These are phyloP conservation scores for Plasmodium vivax DNA, from an alignment of 169 alveolate species.

Conservation along the genomic window DNA sequence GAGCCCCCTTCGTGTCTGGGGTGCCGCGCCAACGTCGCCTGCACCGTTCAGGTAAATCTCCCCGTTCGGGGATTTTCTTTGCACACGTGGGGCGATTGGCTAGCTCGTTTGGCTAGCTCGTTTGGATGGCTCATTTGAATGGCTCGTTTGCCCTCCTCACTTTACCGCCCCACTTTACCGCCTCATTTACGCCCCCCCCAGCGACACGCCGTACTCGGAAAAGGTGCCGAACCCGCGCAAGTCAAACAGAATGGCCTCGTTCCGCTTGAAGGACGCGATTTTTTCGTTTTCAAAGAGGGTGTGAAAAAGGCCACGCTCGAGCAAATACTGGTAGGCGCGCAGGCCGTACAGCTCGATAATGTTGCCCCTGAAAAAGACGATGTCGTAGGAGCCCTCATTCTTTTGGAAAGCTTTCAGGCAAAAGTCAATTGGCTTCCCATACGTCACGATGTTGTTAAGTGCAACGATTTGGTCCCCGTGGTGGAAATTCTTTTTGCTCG, in stretches of 20 bases:
- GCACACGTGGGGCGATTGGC: neutral
- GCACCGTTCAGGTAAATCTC: neutral
- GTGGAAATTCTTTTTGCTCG: slow-evolving; percentile 66
- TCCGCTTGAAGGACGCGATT: slow-evolving; percentile 50
- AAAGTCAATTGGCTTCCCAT: slow-evolving; percentile 65
- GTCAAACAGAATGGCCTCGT: slow-evolving; percentile 58
- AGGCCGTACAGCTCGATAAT: slow-evolving; percentile 70
- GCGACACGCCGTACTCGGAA: slow-evolving; percentile 65
- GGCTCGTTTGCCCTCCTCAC: neutral
- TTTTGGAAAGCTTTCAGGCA: slow-evolving; percentile 69
- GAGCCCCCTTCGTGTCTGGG: neutral
- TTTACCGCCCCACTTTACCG: no score
- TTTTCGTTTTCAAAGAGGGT: slow-evolving; percentile 69
- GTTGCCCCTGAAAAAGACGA: slow-evolving; percentile 65
- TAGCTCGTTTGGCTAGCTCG: neutral
- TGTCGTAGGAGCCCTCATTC: slow-evolving; percentile 68
- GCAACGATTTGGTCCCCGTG: slow-evolving; percentile 75
- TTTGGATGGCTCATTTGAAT: neutral
- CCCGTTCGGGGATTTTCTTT: neutral
- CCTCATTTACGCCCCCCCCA: neutral
- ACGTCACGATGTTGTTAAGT: slow-evolving; percentile 51
- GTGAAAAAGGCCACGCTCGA: slow-evolving; percentile 21
- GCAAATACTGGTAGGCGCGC: slow-evolving; percentile 59
- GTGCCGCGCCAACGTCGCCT: neutral
- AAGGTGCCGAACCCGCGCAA: slow-evolving; percentile 70